These are phyloP conservation scores for Cardiospermum halicacabum DNA, from an alignment of 345 rosid genomes.

Conservation along the genomic window DNA sequence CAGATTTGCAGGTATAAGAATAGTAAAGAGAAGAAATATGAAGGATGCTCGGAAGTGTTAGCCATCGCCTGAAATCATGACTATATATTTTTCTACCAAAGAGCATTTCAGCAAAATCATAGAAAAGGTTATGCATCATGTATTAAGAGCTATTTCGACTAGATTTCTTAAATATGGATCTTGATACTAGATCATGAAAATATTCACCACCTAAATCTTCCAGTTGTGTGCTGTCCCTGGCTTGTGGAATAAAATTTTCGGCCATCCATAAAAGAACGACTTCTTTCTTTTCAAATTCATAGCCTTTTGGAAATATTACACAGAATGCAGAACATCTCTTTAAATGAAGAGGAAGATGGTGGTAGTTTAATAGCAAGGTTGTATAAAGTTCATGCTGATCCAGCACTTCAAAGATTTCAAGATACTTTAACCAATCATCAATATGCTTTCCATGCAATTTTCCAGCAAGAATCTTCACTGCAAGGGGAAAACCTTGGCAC, in stretches of 20 bases:
- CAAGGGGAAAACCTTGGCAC: not conserved
- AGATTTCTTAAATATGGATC: slow-evolving; percentile 8
- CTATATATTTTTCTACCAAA: too few species aligned
- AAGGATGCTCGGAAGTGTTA: too few species aligned
- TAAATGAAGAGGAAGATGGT: slow-evolving; percentile 20
- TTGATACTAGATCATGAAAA: not conserved
- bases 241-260: slow-evolving; percentile 8
- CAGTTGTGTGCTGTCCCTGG: not conserved
- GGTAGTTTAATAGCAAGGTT: not conserved
- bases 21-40: too few species aligned
- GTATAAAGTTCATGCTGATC: not conserved
- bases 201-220: slow-evolving; percentile 7
- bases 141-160: not conserved
- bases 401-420: not conserved
- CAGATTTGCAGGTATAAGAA: too few species aligned
- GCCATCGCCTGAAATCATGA: too few species aligned
- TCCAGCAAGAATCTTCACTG: not conserved
- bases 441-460: not conserved
- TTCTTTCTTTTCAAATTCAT: not conserved
- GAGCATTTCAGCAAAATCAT: slow-evolving; percentile 18
- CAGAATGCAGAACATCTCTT: slow-evolving; percentile 28
- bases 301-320: not conserved
- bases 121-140: slow-evolving; percentile 18
- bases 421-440: not conserved
- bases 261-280: slow-evolving; percentile 23